Evolutionary conservation across 1,139 yeast species (phyloP).

Genomic region (Hyphopichia fennica): DNA sequence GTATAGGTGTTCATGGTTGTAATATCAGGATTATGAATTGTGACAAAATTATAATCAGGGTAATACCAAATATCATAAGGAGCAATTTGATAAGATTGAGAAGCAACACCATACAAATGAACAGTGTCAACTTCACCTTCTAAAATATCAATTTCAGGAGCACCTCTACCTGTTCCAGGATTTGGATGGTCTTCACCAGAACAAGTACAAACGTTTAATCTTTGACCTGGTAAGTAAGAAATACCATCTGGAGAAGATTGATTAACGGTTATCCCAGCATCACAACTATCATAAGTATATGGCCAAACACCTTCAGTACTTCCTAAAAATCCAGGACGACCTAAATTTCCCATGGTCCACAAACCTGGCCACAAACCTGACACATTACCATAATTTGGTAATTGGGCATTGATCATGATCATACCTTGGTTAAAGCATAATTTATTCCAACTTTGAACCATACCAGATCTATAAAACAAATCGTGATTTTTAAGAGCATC

Average conservation of each 20-base stretch:
- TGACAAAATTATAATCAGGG: slow-evolving; percentile 26
- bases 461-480: slow-evolving; percentile 29
- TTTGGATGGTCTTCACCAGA: slow-evolving; percentile 27
- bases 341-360: slow-evolving; percentile 33
- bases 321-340: slow-evolving; percentile 28
- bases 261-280: slow-evolving; percentile 32
- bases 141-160: slow-evolving; percentile 31
- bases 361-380: slow-evolving; percentile 33
- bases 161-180: slow-evolving; percentile 28
- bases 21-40: slow-evolving; percentile 18
- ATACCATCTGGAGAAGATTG: slow-evolving; percentile 33
- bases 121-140: slow-evolving; percentile 22
- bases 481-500: slow-evolving; percentile 29
- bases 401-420: slow-evolving; percentile 22
- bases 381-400: slow-evolving; percentile 28
- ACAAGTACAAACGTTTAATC: slow-evolving; percentile 25
- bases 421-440: slow-evolving; percentile 29
- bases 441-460: slow-evolving; percentile 31
- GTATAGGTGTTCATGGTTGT: slow-evolving; percentile 29
- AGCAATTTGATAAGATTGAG: slow-evolving; percentile 29
- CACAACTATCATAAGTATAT: slow-evolving; percentile 29
- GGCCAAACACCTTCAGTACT: slow-evolving; percentile 33
- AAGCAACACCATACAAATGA: slow-evolving; percentile 20
- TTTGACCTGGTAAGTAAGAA: slow-evolving; percentile 30
- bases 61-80: slow-evolving; percentile 31